Evolutionary conservation across 805 yeast genomes (phyloP).

Genomic region (Metschnikowia reukaufii): DNA sequence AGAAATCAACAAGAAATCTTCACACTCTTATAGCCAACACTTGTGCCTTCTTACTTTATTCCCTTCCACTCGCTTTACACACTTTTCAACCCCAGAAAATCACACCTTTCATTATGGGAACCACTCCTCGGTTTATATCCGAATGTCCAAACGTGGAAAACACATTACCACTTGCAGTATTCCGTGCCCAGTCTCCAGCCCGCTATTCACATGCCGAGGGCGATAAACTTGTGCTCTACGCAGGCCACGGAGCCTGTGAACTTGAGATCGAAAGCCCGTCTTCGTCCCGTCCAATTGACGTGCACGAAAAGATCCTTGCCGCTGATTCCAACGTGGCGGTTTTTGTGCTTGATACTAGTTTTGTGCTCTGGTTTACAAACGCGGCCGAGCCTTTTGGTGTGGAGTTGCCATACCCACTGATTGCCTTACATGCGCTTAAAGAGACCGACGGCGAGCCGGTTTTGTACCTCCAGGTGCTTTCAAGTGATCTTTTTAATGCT

Average conservation of each 20-base stretch:
- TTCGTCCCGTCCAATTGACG: background rate
- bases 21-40: no score
- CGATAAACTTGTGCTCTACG: conserved; percentile 43
- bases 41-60: background rate
- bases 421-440: conserved; percentile 35
- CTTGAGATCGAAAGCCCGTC: conserved; percentile 16
- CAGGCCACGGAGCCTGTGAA: conserved; percentile 29
- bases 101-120: background rate
- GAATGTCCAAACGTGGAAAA: conserved; percentile 42
- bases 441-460: conserved; percentile 14
- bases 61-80: background rate
- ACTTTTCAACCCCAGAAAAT: no score
- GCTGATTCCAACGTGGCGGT: conserved; percentile 21
- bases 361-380: conserved; percentile 32
- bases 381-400: conserved; percentile 24
- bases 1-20: no score
- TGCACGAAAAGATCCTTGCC: conserved; percentile 2
- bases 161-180: conserved; percentile 34
- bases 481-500: conserved; percentile 21
- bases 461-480: conserved; percentile 34
- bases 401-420: conserved; percentile 35
- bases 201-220: conserved; percentile 34
- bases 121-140: conserved; percentile 15
- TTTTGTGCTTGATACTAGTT: conserved; percentile 35
- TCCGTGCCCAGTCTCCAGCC: conserved; percentile 41